These are phyloP conservation scores for Fusarium sp. DNA, from an alignment of 2,329 filamentous ascomycete genomes.

Conservation along the genomic window DNA sequence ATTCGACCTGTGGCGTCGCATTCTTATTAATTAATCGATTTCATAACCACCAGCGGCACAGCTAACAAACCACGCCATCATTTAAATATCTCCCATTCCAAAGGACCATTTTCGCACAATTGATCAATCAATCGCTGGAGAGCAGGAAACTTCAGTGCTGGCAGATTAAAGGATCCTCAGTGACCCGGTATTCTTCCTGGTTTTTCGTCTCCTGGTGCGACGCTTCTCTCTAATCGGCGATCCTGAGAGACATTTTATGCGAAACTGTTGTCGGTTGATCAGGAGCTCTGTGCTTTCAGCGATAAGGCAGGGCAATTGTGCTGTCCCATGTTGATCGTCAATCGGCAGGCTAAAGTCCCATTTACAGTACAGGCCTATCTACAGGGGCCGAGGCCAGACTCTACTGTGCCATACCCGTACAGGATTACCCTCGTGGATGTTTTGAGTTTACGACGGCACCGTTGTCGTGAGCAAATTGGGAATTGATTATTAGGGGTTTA, in stretches of 20 bases:
- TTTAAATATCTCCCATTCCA: not conserved
- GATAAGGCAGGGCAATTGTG: not conserved
- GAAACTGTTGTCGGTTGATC: constrained; percentile 23
- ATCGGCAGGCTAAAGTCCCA: constrained; percentile 28
- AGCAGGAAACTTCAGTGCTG: no score
- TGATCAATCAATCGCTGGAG: not conserved
- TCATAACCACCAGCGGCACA: constrained; percentile 28
- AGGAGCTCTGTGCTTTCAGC: constrained; percentile 18
- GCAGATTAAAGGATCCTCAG: constrained; percentile 37
- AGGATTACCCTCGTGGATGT: constrained; percentile 4
- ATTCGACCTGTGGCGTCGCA: constrained; percentile 2
- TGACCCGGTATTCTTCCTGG: constrained; percentile 32
- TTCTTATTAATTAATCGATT: constrained; percentile 10
- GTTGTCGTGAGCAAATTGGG: no score
- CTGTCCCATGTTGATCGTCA: constrained; percentile 30
- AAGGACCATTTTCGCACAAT: not conserved
- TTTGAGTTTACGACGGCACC: no score
- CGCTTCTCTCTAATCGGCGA: constrained; percentile 27
- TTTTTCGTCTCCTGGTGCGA: constrained; percentile 35
- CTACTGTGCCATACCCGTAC: constrained; percentile 26
- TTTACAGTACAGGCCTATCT: not conserved
- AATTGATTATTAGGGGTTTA: constrained; percentile 7
- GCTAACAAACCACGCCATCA: constrained; percentile 14
- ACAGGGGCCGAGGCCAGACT: no score
- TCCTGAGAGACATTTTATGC: constrained; percentile 7